phyloP scores from a whole-genome alignment of 2,329 filamentous ascomycete genomes.

The Tolypocladium nubicola region DNA sequence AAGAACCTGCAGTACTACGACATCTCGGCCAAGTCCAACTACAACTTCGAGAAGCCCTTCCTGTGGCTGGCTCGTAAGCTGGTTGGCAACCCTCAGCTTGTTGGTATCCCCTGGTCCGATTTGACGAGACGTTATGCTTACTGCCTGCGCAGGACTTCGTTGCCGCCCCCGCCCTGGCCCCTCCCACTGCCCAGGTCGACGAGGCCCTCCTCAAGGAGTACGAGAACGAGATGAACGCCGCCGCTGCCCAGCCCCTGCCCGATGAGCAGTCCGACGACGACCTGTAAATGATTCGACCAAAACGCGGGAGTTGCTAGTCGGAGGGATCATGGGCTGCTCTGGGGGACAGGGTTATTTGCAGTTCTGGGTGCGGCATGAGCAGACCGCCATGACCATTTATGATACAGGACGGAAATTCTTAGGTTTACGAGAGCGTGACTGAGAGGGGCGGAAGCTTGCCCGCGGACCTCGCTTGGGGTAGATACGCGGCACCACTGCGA shows the following conservation, averaged over 20 bases:
- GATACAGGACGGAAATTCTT: constrained; percentile 21
- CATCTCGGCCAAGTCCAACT: constrained; percentile 99
- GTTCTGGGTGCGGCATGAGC: constrained; percentile 17
- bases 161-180: constrained; percentile 86
- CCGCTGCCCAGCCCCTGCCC: constrained; percentile 75
- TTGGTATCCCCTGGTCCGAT: constrained; percentile 4
- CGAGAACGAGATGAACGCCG: constrained; percentile 77
- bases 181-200: constrained; percentile 86
- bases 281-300: constrained; percentile 34
- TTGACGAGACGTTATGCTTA: constrained; percentile 1
- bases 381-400: constrained; percentile 26
- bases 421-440: constrained; percentile 25
- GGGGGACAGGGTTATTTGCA: constrained; percentile 9
- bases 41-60: constrained; percentile 99
- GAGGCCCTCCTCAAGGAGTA: constrained; percentile 71
- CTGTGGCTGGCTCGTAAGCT: constrained; percentile 98
- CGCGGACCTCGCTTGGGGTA: constrained; percentile 19
- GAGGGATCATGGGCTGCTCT: constrained; percentile 13
- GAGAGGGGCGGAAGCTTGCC: constrained; percentile 18
- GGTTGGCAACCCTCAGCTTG: constrained; percentile 66
- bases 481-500: constrained; percentile 20
- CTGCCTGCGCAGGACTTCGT: constrained; percentile 71
- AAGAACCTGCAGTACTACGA: constrained; percentile 99
- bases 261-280: constrained; percentile 81
- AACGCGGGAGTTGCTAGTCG: constrained; percentile 5